Evolutionary conservation across 192 early-diverging fungal genomes (phyloP), one percentile per base, ranked within the genome.

Genomic region (Linnemannia exigua): DNA sequence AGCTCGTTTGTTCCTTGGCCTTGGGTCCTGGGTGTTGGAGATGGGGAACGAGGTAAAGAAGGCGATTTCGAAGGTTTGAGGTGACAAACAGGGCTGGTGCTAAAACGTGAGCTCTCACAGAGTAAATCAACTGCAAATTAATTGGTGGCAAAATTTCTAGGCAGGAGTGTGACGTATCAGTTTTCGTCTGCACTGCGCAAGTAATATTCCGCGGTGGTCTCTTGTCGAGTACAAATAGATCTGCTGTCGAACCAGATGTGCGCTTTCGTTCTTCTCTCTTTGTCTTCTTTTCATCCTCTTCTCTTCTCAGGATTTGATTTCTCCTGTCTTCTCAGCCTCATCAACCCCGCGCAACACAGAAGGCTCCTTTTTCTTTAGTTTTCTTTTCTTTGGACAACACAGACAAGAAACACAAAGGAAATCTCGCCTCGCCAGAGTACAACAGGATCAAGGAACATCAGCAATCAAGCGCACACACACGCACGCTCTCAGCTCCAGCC

Each of bases 281-380:
- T 63, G 58, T 63, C 58, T 63, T 63, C 58, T 63, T 31, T 63
- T 25, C 58, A 63, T 63, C 58, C 28, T 44, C 41, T 72, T 72
- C n/a, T 72, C 38, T 71, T 71, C 22, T 72, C 51, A n/a, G 72
- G 50, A 41, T 33, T n/a, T 25, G 46, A 52, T 52, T 73, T 50
- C 16, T 12, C 31, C 28, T 63, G 9, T 63, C n/a, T 58, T 6
- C 3, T 33, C 14, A 31, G 58, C 58, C 25, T 63, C 58, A 14
- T 63, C 58, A 63, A 63, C 58, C n/a, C 25, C 58, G 14, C 41
- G 9, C 41, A 44, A 6, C 41, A 3, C 28, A 31, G 2, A n/a
- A 25, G 12, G 25, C 58, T 3, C 25, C 14, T 31, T 63, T 44
- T 44, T 9, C 41, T 9, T n/a, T n/a, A n/a, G 9, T 44, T 11